Evolutionary conservation across 345 rosid genomes (phyloP), one percentile per base, ranked within the genome.

Genomic region (Physaria fendleri): DNA sequence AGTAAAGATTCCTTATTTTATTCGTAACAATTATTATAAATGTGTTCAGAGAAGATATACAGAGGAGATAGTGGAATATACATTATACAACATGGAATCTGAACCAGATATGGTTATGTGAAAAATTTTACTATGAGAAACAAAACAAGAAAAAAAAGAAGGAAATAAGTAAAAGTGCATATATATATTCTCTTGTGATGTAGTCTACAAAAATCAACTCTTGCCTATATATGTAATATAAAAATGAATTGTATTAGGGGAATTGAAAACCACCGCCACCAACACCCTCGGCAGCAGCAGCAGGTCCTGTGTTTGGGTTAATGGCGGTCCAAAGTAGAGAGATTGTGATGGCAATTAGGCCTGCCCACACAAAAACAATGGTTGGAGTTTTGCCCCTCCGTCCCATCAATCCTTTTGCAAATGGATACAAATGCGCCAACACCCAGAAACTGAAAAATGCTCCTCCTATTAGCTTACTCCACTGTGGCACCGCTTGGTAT

Each of bases 381-480:
- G 99, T 89, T 1, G 99, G 95, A 1, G 99, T 93, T 80, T 89
- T 93, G 13, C 90, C 76, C 56, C 97, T 79, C 62, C 91, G 74
- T n/a, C 99, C 94, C 97, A 87, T 93, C 74, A 89, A 55, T 15
- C 99, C 99, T 59, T 93, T 89, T 18, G 97, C 97, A 16, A 93
- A 89, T 5, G 99, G 99, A 62, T 89, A 89, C 56, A 93, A 62
- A 77, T 87, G 97, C 5, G 90, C 91, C 79, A 93, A 64, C 40
- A 89, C 99, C 99, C 99, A 93, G 41, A 85, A 85, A 72, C 95
- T 85, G 56, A 93, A 93, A 71, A 93, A 93, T 0, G 91, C 87
- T 46, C 99, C 97, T 24, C 95, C 99, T 0, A 93, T 59, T 65
- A 89, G 79, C 82, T 87, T 93, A 24, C 88, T 85, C 97, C 99